Percentiles rank a stretch among this genome's conserved stretches.
phyloP scores from a whole-genome alignment of 2,329 filamentous ascomycete genomes.

The Ophiostoma fasciatum region DNA sequence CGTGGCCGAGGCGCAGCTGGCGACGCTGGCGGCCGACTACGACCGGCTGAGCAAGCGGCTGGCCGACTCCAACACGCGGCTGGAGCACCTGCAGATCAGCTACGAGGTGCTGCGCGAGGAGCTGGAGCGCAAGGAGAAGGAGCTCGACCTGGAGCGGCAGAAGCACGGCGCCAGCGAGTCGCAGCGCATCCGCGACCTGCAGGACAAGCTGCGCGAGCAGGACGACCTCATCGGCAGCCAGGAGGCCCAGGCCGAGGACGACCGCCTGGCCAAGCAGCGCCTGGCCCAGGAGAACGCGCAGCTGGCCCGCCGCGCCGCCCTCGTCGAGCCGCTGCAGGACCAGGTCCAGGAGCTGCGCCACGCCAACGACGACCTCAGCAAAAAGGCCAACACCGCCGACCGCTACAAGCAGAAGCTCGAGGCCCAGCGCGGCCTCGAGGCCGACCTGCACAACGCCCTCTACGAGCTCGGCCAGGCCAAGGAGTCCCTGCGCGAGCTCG shows the following conservation, averaged over 20 bases:
- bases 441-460: constrained; percentile 39
- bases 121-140: constrained; percentile 39
- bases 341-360: constrained; percentile 44
- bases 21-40: constrained; percentile 33
- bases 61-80: constrained; percentile 42
- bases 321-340: constrained; percentile 39
- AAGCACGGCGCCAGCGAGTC: constrained; percentile 37
- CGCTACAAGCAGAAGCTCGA: constrained; percentile 49
- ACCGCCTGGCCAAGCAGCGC: constrained; percentile 28
- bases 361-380: constrained; percentile 41
- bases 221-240: constrained; percentile 57
- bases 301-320: constrained; percentile 30
- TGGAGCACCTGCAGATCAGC: constrained; percentile 44
- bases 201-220: constrained; percentile 46
- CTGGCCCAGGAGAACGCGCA: constrained; percentile 33
- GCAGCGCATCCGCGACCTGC: constrained; percentile 36
- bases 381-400: constrained; percentile 48
- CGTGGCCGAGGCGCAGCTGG: constrained; percentile 40
- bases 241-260: constrained; percentile 48
- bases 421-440: constrained; percentile 37
- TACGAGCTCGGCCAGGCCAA: constrained; percentile 39
- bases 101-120: constrained; percentile 52
- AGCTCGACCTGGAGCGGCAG: constrained; percentile 38
- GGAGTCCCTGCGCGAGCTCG: constrained; percentile 25
- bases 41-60: constrained; percentile 40